These are phyloP conservation scores for Hysterium pulicare DNA, from an alignment of 2,329 filamentous ascomycete species.

Conservation along the genomic window DNA sequence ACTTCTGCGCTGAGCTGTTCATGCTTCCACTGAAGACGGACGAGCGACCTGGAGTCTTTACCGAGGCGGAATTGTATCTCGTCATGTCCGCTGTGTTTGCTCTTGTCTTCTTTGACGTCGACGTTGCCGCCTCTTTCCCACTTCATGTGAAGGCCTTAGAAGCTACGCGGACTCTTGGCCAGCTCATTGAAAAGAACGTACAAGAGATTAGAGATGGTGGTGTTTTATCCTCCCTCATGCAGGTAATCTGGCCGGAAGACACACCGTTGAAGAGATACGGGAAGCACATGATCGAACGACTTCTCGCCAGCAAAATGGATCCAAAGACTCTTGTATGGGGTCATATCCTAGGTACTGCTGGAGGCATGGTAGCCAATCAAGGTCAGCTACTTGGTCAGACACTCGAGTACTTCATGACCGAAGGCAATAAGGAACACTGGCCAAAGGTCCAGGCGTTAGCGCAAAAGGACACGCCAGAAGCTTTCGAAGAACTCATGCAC, in stretches of 20 bases:
- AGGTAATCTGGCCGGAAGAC: conserved; percentile 36
- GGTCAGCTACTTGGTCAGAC: conserved; percentile 57
- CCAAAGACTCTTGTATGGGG: conserved; percentile 54
- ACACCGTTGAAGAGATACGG: conserved; percentile 52
- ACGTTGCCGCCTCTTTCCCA: conserved; percentile 51
- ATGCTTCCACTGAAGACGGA: conserved; percentile 55
- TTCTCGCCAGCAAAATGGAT: conserved; percentile 47
- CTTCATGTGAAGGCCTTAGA: conserved; percentile 48
- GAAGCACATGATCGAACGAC: conserved; percentile 53
- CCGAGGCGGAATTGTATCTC: conserved; percentile 53
- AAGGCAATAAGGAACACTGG: conserved; percentile 46
- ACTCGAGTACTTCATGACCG: conserved; percentile 54
- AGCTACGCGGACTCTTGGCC: conserved; percentile 49
- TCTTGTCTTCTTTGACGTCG: conserved; percentile 54
- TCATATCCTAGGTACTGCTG: conserved; percentile 56
- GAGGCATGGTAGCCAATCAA: conserved; percentile 54
- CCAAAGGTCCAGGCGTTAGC: conserved; percentile 49
- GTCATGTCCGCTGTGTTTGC: conserved; percentile 53
- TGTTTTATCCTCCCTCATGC: conserved; percentile 41
- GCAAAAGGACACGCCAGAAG: conserved; percentile 38
- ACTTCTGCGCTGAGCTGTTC: conserved; percentile 55
- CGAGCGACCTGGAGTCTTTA: conserved; percentile 51
- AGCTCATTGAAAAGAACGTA: conserved; percentile 49
- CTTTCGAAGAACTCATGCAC: conserved; percentile 48
- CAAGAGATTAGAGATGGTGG: conserved; percentile 42